Conservation (phyloP, 2,329 filamentous ascomycete genomes). For the Cytospora schulzeri region DNA sequence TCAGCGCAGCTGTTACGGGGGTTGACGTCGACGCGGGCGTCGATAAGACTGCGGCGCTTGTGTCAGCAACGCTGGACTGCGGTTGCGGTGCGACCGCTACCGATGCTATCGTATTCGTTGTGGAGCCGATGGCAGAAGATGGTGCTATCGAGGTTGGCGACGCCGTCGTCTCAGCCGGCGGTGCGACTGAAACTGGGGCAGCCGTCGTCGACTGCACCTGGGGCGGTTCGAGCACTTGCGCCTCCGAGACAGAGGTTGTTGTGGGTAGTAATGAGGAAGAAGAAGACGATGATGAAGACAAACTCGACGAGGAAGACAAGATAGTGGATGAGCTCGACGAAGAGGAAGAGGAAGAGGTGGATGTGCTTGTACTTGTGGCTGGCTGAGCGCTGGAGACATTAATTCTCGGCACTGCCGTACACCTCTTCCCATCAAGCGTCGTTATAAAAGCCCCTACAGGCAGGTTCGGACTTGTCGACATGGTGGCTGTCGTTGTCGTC, state of each 20-base stretch:
- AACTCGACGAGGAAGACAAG: slow-evolving; percentile 17
- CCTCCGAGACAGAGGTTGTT: slow-evolving; percentile 16
- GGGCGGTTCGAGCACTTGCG: slow-evolving; percentile 29
- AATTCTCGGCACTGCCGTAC: slow-evolving; percentile 54
- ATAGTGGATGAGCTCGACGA: slow-evolving; percentile 24
- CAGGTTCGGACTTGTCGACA: slow-evolving; percentile 48
- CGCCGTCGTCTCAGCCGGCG: slow-evolving; percentile 27
- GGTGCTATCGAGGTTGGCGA: slow-evolving; percentile 26
- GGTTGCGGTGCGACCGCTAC: slow-evolving; percentile 28
- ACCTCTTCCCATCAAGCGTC: slow-evolving; percentile 51
- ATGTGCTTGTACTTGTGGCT: slow-evolving; percentile 30
- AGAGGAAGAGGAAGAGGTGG: slow-evolving; percentile 28
- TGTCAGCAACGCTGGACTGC: slow-evolving; percentile 43
- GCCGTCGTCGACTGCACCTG: slow-evolving; percentile 22
- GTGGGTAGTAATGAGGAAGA: not conserved
- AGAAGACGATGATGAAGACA: not conserved
- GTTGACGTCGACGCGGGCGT: slow-evolving; percentile 12
- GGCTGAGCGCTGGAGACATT: slow-evolving; percentile 28
- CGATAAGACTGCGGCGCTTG: slow-evolving; percentile 34
- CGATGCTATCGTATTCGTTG: slow-evolving; percentile 29
- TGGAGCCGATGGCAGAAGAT: slow-evolving; percentile 30
- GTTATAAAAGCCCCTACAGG: slow-evolving; percentile 52
- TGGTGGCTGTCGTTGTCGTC: slow-evolving; percentile 34
- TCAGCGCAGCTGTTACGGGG: slow-evolving; percentile 28
- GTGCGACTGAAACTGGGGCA: slow-evolving; percentile 7